Conservation (phyloP, 2,329 filamentous ascomycete species). For the Lasiodiplodia sp. region DNA sequence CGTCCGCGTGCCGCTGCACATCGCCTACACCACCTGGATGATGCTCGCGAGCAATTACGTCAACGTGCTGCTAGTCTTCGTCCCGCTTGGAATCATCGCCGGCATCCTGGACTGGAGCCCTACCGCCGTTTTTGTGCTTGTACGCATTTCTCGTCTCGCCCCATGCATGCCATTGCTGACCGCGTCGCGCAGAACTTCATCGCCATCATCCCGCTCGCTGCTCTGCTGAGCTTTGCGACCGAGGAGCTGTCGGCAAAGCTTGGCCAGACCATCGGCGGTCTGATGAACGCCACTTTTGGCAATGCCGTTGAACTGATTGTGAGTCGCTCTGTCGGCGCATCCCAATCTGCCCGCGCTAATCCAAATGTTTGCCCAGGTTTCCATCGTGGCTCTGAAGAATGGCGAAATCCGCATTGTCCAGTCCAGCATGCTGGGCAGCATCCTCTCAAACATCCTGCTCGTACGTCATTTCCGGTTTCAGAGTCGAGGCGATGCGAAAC, state of each 20-base stretch:
- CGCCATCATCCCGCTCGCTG: conserved; percentile 78
- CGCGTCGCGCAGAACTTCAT: conserved; percentile 67
- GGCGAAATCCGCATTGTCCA: conserved; percentile 96
- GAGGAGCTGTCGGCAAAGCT: conserved; percentile 77
- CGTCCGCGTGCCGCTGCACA: conserved; percentile 41
- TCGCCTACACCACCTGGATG: conserved; percentile 50
- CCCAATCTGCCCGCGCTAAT: conserved; percentile 10
- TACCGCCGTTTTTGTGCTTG: conserved; percentile 72
- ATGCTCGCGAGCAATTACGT: conserved; percentile 62
- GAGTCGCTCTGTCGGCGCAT: conserved; percentile 38
- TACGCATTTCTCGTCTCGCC: background rate
- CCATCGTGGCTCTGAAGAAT: conserved; percentile 85
- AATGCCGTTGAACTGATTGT: conserved; percentile 84
- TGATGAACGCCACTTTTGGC: conserved; percentile 79
- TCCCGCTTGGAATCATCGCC: conserved; percentile 75
- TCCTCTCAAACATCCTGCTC: conserved; percentile 91
- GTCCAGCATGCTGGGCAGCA: conserved; percentile 94
- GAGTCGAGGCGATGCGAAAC: conserved; percentile 76
- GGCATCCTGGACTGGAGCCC: conserved; percentile 69
- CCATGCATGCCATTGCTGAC: conserved; percentile 7
- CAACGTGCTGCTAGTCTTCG: conserved; percentile 76
- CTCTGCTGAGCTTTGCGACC: conserved; percentile 77
- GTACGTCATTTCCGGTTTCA: conserved; percentile 54
- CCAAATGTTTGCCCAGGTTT: conserved; percentile 67
- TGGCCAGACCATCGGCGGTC: conserved; percentile 75